Evolutionary conservation across 805 yeast species (phyloP), one percentile per base, ranked within the genome.

Genomic region (Ogataea nakhonphanomensis): DNA sequence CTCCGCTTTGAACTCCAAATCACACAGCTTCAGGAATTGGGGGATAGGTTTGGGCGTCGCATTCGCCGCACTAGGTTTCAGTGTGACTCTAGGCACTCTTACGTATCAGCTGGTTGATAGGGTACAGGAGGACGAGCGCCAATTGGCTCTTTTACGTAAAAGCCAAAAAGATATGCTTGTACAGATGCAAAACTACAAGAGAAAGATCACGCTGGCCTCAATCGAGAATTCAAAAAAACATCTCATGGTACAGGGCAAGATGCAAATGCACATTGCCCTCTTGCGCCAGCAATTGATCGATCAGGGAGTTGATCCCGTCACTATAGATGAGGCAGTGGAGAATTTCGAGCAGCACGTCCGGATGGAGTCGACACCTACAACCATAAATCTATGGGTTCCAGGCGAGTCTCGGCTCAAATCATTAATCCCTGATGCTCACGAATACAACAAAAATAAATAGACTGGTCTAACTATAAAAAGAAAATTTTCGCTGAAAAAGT

Each of bases 261-360:
- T 81, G 83, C 70, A 74, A 4, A 62, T 81, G 55, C 91, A 83
- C 53, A 70, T 83, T 29, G 87, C 85, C 2, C 57, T 83, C 59
- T 61, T 83, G 25, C 65, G 85, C 36, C 69, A 78, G 50, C 88
- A 83, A 53, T 61, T 83, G 39, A 50, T 60, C 2, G 83, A 79
- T n/a, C 52, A 58, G 3, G 84, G 84, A 0, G 41, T 71, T 8
- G 74, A 73, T n/a, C 88, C 89, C 11, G 71, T 70, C 7, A 66
- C 67, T 7, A 70, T 81, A 11, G 78, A 78, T 1, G 64, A 66
- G 15, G 84, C 78, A 1, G 49, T 75, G 7, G 64, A 58, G 7
- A 80, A 75, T 45, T 82, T 77, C 52, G 84, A 80, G 46, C 66
- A 67, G 35, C 70, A 65, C 40, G 84, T 79, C n/a, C 74, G 67